Conservation (phyloP, 2,329 filamentous ascomycete species). For the Kalaharituber pfeilii region DNA sequence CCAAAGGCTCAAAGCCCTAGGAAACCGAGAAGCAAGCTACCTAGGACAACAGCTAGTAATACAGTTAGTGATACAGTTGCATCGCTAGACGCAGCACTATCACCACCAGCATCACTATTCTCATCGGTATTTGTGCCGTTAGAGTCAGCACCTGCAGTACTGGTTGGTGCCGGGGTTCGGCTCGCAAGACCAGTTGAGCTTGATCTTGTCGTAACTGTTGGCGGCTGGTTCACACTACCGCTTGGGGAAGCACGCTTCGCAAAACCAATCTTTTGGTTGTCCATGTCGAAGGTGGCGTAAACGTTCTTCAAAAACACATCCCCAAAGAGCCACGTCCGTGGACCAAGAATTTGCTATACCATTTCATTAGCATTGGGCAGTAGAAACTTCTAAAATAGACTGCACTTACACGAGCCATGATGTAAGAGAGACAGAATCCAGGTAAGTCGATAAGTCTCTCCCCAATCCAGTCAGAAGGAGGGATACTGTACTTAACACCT, state of each 20-base stretch:
- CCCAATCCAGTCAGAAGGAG: constrained; percentile 52
- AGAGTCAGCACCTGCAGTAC: not conserved
- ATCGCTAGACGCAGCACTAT: too few species aligned
- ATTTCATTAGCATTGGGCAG: constrained; percentile 5
- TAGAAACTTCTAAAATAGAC: not conserved
- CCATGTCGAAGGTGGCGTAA: constrained; percentile 68
- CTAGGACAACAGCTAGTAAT: not conserved
- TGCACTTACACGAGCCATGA: constrained; percentile 16
- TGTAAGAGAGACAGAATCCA: constrained; percentile 28
- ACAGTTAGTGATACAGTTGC: too few species aligned
- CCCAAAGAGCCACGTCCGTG: constrained; percentile 55
- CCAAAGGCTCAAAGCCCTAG: not conserved
- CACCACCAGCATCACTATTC: not conserved
- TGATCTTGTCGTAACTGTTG: not conserved
- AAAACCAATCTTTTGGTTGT: constrained; percentile 44
- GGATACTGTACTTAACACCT: constrained; percentile 47
- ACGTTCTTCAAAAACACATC: constrained; percentile 82
- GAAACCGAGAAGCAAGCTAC: not conserved
- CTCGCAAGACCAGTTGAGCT: not conserved
- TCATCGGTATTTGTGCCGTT: not conserved
- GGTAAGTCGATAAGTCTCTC: constrained; percentile 22
- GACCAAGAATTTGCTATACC: constrained; percentile 1
- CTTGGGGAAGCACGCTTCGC: not conserved
- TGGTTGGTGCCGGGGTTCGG: not conserved
- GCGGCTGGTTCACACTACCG: not conserved